A percentile compares a stretch with the other conserved stretches of the same genome.
Evolutionary conservation across 2,329 filamentous ascomycete genomes (phyloP).

Genomic region (Apiospora rasikravindrae): DNA sequence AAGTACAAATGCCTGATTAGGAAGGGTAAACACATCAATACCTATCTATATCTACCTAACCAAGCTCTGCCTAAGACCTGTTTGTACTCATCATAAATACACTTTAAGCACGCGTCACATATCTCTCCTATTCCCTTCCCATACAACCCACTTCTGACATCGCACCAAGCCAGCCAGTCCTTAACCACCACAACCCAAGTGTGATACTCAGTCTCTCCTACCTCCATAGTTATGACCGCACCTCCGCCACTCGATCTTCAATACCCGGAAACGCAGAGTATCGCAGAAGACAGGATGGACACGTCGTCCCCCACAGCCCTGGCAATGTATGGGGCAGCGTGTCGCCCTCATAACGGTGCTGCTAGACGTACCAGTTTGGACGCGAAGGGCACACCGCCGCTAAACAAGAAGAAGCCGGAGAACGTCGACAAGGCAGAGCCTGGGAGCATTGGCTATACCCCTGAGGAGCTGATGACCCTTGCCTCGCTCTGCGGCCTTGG

Average conservation of each 20-base stretch:
- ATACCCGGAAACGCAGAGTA: not conserved
- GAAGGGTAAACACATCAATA: not conserved
- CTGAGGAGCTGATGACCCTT: too few species aligned
- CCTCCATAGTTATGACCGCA: too few species aligned
- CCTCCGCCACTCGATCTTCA: not conserved
- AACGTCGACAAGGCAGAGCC: not conserved
- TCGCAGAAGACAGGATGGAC: not conserved
- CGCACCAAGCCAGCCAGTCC: not conserved
- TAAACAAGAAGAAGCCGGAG: not conserved
- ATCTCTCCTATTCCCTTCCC: not conserved
- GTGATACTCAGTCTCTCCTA: not conserved
- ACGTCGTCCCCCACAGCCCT: not conserved
- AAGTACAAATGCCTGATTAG: not conserved
- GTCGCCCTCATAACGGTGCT: not conserved
- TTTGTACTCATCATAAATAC: not conserved
- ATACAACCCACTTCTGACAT: not conserved
- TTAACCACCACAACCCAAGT: not conserved
- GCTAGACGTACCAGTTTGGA: not conserved
- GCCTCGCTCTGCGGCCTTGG: too few species aligned
- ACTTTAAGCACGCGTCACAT: too few species aligned
- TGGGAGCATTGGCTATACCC: too few species aligned
- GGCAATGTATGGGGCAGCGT: not conserved
- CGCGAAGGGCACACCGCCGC: not conserved
- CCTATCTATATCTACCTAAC: not conserved
- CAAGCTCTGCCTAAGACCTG: not conserved